A percentile compares a stretch with the other conserved stretches of the same genome.
These are phyloP conservation scores for Rutstroemia sp. DNA, from an alignment of 2,329 filamentous ascomycete species.

Conservation along the genomic window DNA sequence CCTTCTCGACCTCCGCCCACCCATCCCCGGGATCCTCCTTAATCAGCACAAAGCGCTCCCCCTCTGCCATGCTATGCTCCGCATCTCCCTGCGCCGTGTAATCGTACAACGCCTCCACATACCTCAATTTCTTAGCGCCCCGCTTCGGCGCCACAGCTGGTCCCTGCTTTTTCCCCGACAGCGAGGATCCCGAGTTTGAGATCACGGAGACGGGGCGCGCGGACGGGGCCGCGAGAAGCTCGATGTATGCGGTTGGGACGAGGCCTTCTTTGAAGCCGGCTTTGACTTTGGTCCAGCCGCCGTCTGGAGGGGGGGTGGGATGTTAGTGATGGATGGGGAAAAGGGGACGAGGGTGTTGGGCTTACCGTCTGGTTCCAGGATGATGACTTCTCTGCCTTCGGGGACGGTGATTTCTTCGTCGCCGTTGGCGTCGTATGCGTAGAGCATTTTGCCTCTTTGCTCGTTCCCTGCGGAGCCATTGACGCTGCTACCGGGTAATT, in stretches of 20 bases:
- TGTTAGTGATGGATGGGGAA: conserved; percentile 25
- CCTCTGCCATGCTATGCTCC: conserved; percentile 86
- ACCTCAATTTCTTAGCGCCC: conserved; percentile 87
- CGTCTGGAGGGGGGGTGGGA: conserved; percentile 48
- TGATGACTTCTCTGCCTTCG: conserved; percentile 69
- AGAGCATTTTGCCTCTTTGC: conserved; percentile 81
- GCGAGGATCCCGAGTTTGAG: conserved; percentile 68
- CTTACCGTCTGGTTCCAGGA: conserved; percentile 86
- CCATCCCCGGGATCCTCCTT: conserved; percentile 86
- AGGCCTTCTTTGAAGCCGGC: conserved; percentile 70
- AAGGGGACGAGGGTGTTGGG: not conserved
- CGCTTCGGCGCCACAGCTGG: conserved; percentile 77
- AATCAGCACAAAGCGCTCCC: conserved; percentile 85
- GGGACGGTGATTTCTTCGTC: conserved; percentile 75
- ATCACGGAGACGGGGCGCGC: conserved; percentile 62
- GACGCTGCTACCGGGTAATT: conserved; percentile 45
- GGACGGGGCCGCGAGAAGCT: conserved; percentile 47
- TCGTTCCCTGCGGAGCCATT: conserved; percentile 42
- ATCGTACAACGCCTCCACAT: conserved; percentile 88
- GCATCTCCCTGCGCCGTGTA: conserved; percentile 79
- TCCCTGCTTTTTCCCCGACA: conserved; percentile 37
- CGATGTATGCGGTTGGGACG: conserved; percentile 81
- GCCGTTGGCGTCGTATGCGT: conserved; percentile 72
- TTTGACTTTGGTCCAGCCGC: conserved; percentile 86
- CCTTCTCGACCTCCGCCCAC: conserved; percentile 95